Conservation (phyloP, 176 grass and related monocot species). For the Hyparrhenia diplandra region DNA sequence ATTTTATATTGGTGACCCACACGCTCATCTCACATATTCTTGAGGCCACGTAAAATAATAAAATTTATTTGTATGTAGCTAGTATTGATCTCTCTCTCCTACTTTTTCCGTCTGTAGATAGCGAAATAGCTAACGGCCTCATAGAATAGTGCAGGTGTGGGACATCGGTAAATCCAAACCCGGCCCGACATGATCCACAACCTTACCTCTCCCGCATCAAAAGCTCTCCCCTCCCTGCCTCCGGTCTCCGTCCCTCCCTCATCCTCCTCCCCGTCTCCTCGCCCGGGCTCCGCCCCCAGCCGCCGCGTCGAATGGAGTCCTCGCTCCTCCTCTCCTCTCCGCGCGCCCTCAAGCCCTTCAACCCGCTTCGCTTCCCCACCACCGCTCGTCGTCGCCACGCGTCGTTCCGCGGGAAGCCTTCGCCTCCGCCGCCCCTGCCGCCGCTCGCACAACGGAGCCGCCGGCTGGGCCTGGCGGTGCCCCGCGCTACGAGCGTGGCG, state of each 20-base stretch:
- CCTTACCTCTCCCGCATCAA: neutral
- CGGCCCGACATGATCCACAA: constrained; percentile 21
- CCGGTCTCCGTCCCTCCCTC: neutral
- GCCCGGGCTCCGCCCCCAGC: neutral
- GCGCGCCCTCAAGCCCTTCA: constrained; percentile 35
- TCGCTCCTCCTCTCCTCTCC: constrained; percentile 52
- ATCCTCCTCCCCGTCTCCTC: neutral
- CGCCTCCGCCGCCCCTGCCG: neutral
- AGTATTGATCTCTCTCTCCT: too few relatives aligned
- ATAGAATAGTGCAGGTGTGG: too few relatives aligned
- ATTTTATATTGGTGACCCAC: too few relatives aligned
- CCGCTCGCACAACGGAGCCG: neutral
- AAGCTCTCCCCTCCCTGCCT: neutral
- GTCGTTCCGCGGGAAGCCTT: neutral
- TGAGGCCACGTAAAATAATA: too few relatives aligned
- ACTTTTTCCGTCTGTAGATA: too few relatives aligned
- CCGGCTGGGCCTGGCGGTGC: neutral
- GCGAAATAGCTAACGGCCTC: too few relatives aligned
- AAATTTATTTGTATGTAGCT: too few relatives aligned
- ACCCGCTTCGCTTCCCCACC: constrained; percentile 2
- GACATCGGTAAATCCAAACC: neutral
- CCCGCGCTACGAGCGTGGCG: constrained; percentile 29
- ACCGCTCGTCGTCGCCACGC: constrained; percentile 3
- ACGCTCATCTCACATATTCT: too few relatives aligned
- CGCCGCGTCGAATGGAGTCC: constrained; percentile 62